Evolutionary conservation across 169 alveolate species (phyloP), one percentile per base, ranked within the genome.

Genomic region (Plasmodium knowlesi): DNA sequence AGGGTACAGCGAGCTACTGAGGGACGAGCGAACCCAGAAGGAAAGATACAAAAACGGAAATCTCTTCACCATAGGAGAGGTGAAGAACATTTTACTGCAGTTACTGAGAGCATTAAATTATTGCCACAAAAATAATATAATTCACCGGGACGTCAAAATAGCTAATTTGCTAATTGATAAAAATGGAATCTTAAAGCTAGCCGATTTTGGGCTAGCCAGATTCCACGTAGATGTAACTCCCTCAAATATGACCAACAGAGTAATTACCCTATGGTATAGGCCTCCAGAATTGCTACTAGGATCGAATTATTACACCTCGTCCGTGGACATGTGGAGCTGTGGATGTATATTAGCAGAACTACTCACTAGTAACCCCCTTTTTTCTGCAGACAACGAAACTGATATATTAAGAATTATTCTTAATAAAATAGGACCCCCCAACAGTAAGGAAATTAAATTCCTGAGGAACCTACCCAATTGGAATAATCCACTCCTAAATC

Each of bases 241-340:
- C 73, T 97, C 97, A 54, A 84, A 93, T 57, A 97, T 98, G 81
- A 98, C 99, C 0, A 98, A 98, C 86, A 95, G 98, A 91, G 99
- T 98, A 5, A 98, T 98, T n/a, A 98, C 99, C 8, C 96, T 98
- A 39, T 99, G 99, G 99, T 99, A 99, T 93, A 93, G 99, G 74
- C 99, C 99, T 5, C 99, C 99, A n/a, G 99, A 99, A 92, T 95
- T 99, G 25, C 95, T 99, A 92, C 96, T 98, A 74, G 99, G 99
- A 8, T 96, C 98, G 39, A 98, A 97, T 73, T 80, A 95, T 83
- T 98, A 98, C 81, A 96, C 97, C 73, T 93, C 95, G 46, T 97
- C 98, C 39, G 99, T 98, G 3, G 99, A 98, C 95, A 97, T 98
- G 97, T 98, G 99, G 99, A 96, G 99, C 72, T 98, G 98, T n/a